These are phyloP conservation scores for Hordeum pubiflorum DNA, from an alignment of 202 grass and related monocot species.

Conservation along the genomic window DNA sequence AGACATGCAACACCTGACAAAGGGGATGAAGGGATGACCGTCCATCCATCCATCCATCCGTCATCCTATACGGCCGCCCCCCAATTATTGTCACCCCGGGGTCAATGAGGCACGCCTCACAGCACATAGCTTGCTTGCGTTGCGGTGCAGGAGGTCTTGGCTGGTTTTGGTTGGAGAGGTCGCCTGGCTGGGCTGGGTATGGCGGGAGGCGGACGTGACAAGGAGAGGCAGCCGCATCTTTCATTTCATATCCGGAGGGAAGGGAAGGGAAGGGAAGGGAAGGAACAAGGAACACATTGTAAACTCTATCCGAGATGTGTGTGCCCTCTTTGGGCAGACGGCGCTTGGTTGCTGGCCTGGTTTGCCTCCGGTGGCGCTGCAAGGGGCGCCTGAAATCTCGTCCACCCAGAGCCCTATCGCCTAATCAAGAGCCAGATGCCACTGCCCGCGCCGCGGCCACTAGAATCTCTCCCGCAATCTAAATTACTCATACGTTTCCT, in stretches of 20 bases:
- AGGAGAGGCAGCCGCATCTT: constrained; percentile 20
- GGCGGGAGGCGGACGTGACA: constrained; percentile 13
- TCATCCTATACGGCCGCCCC: not conserved
- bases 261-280: not conserved
- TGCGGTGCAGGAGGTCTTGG: not conserved
- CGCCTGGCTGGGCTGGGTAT: not conserved
- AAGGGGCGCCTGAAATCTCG: constrained; percentile 44
- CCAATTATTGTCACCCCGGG: not conserved
- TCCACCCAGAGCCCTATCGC: constrained; percentile 78
- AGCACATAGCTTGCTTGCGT: not conserved
- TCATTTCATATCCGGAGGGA: not conserved
- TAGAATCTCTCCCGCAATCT: not conserved
- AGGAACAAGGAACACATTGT: not conserved
- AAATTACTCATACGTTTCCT: constrained; percentile 14
- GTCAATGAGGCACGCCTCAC: not conserved
- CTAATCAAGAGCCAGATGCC: constrained; percentile 41
- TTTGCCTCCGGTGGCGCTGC: not conserved
- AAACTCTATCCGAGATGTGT: constrained; percentile 27
- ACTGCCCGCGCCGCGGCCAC: constrained; percentile 14
- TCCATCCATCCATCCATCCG: not conserved
- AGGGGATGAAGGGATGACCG: not conserved
- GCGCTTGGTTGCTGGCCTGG: too few species aligned
- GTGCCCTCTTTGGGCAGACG: too few species aligned
- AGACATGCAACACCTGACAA: not conserved
- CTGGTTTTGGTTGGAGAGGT: not conserved